Evolutionary conservation across 2,329 filamentous ascomycete species (phyloP).

Genomic region (Apiospora malaysiana): DNA sequence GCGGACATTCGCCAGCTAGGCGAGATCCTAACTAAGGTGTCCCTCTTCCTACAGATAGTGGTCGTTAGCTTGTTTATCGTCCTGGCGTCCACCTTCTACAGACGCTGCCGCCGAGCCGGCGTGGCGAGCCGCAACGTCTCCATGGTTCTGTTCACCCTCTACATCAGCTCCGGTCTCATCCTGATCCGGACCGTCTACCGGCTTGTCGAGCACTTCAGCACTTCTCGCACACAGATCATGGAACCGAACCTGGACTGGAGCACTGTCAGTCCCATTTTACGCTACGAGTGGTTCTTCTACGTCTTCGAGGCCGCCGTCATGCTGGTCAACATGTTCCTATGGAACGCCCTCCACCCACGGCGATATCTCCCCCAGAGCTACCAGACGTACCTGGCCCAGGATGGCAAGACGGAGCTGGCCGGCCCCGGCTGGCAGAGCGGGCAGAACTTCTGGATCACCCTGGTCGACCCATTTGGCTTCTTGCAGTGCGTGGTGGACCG

Average conservation of each 20-base stretch:
- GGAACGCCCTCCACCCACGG: conserved; percentile 47
- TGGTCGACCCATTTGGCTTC: conserved; percentile 41
- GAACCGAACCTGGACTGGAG: conserved; percentile 36
- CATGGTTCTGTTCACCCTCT: conserved; percentile 42
- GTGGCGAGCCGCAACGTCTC: conserved; percentile 33
- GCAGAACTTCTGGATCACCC: conserved; percentile 30
- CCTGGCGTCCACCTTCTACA: conserved; percentile 45
- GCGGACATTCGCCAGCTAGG: conserved; percentile 20
- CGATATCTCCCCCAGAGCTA: conserved; percentile 44
- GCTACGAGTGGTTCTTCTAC: conserved; percentile 53
- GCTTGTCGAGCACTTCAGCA: conserved; percentile 48
- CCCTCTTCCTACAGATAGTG: conserved; percentile 44
- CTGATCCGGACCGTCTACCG: conserved; percentile 50
- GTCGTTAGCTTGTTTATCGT: conserved; percentile 44
- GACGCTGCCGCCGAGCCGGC: conserved; percentile 23
- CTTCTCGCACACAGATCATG: conserved; percentile 40
- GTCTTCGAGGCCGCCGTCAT: conserved; percentile 50
- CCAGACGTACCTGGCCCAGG: conserved; percentile 44
- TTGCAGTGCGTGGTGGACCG: conserved; percentile 22
- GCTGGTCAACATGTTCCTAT: conserved; percentile 45
- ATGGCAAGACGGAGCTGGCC: conserved; percentile 44
- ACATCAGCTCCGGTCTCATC: conserved; percentile 45
- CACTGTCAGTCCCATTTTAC: conserved; percentile 42
- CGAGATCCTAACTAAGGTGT: conserved; percentile 30
- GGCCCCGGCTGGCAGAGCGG: conserved; percentile 40